Conservation (phyloP, 2,329 filamentous ascomycete genomes). For the Penicillium occitanis region DNA sequence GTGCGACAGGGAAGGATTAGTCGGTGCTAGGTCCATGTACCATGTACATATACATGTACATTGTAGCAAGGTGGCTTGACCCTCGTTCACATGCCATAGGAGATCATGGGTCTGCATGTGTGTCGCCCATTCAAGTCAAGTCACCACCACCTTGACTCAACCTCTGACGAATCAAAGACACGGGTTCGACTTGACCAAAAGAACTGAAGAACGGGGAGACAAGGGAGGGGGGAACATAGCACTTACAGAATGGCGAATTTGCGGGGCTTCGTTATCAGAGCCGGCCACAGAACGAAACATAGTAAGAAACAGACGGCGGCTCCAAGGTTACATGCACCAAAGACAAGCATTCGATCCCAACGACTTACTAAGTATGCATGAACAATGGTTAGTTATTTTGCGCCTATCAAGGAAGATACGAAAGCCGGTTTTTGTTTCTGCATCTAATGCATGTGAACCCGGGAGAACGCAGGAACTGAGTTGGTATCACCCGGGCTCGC, state of each 20-base stretch:
- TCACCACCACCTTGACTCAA: constrained; percentile 1
- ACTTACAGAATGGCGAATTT: constrained; percentile 99
- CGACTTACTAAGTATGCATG: constrained; percentile 70
- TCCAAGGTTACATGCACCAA: constrained; percentile 84
- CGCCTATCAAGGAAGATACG: not conserved
- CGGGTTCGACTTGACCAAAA: not conserved
- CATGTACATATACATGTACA: not conserved
- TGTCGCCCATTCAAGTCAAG: constrained; percentile 11
- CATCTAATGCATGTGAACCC: constrained; percentile 30
- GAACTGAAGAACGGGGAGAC: not conserved
- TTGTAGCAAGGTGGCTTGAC: constrained; percentile 12
- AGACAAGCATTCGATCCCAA: constrained; percentile 94
- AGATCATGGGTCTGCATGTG: constrained; percentile 9
- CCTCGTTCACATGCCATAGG: constrained; percentile 18
- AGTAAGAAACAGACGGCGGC: constrained; percentile 90
- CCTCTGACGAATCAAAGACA: not conserved
- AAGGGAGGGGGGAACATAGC: not conserved
- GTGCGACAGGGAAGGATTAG: not conserved
- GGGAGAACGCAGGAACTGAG: constrained; percentile 42
- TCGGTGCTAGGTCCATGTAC: not conserved
- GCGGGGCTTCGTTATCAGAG: constrained; percentile 74
- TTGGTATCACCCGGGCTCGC: constrained; percentile 34
- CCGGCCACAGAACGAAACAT: constrained; percentile 82
- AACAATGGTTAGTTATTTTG: constrained; percentile 19
- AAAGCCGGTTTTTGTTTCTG: constrained; percentile 7